Base-by-base conservation (phyloP, 2,329 filamentous ascomycete genomes). In the Xylaria sp. region DNA sequence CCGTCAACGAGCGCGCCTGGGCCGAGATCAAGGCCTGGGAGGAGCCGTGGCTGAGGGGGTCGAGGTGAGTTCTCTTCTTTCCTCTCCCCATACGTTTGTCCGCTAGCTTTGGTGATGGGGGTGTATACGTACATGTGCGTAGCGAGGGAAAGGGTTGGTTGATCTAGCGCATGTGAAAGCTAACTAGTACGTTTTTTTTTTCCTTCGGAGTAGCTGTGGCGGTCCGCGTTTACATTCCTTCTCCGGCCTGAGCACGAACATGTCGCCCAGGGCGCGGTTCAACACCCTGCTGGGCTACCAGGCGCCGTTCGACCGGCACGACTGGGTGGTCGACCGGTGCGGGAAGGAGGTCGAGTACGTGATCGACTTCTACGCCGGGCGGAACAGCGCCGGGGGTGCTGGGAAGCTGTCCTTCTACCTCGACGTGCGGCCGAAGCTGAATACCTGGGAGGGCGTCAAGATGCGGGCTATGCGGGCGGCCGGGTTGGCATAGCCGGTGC, bases 1-100 rank as follows among this genome's bases (percentile, higher is more conserved):
- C 94, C 41, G 94, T 99, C 59, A 99, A 99, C 74, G 94, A 99
- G 81, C 82, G 91, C 39, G 94, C 94, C 0, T 99, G 94, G 94
- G 80, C 84, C 59, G 90, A 97, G 76, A 97, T 99, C 62, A 85
- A 90, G 64, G 78, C 83, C 41, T 99, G 94, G 94, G 94, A 99
- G 75, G 80, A 77, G 40, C 88, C 87, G 0, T 90, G 83, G 55
- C 73, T 74, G 2, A 72, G 83, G 53, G 72, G 77, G 37, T 76
- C 89, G 63, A 76, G 82, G 83, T 86, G 74, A 59, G 77, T 68
- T 13, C 42, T n/a, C 4, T 39, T 38, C 24, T 22, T 18, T 42
- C 7, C 2, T 39, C 13, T 41, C 34, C n/a, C 21, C 17, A 39
- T 9, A 8, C 19, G 16, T 21, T 6, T 17, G 18, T 38, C 17